Conservation (phyloP, 2,329 filamentous ascomycete species). For the Neofusicoccum laricinum region DNA sequence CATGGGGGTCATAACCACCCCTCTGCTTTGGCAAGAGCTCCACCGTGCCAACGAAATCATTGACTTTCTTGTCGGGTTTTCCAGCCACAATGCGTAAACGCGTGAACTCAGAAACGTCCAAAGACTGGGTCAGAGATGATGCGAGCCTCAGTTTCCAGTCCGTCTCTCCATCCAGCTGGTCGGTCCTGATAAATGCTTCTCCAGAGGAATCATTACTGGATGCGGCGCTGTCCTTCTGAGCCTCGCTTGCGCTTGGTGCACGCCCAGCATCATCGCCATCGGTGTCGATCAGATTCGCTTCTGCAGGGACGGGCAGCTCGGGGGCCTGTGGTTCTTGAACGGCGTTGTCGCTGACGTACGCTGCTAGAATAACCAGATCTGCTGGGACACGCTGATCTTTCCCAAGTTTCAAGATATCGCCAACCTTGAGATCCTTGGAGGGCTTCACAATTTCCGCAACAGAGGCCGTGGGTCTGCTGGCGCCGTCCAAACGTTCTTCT, state of each 20-base stretch:
- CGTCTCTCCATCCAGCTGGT: conserved; percentile 95
- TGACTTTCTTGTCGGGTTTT: conserved; percentile 89
- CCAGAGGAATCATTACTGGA: conserved; percentile 47
- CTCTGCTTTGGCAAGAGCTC: conserved; percentile 62
- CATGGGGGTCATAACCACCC: conserved; percentile 46
- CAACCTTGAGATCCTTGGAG: conserved; percentile 85
- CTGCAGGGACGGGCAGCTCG: conserved; percentile 20
- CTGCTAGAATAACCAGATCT: conserved; percentile 90
- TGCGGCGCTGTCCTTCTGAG: conserved; percentile 16
- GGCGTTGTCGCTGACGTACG: conserved; percentile 48
- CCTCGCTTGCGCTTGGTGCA: conserved; percentile 13
- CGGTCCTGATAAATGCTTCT: conserved; percentile 95
- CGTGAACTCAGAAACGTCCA: conserved; percentile 68
- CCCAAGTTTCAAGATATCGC: conserved; percentile 87
- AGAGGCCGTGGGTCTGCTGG: conserved; percentile 44
- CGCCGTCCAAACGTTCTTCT: conserved; percentile 47
- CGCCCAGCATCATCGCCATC: not conserved
- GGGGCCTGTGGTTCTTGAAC: conserved; percentile 1
- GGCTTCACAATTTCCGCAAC: conserved; percentile 71
- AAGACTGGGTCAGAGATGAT: conserved; percentile 77
- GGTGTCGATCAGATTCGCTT: conserved; percentile 17
- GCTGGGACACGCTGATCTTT: conserved; percentile 94
- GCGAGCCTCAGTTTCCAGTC: conserved; percentile 96
- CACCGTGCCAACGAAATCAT: conserved; percentile 89
- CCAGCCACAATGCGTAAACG: conserved; percentile 71